A percentile compares a stretch with the other conserved stretches of the same genome.
Evolutionary conservation across 1,284 basidiomycete species (phyloP).

Genomic region (Exobasidium rhododendri): DNA sequence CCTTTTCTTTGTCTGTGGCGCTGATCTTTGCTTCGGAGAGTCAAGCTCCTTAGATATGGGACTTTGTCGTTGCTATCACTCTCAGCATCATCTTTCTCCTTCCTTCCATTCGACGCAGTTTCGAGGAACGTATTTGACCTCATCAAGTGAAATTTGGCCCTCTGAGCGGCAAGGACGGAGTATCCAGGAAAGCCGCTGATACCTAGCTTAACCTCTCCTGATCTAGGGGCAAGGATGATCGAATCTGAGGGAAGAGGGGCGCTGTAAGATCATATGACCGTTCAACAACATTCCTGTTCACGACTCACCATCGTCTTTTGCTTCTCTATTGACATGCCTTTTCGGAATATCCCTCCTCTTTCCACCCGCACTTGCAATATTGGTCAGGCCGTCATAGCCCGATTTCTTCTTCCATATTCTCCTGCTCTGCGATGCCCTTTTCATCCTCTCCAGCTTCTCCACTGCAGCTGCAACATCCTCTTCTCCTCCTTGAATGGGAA

Average conservation of each 20-base stretch:
- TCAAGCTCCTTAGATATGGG: not conserved
- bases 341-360: not conserved
- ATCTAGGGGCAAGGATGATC: slow-evolving; percentile 1
- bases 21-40: too few relatives aligned
- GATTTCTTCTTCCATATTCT: slow-evolving; percentile 3
- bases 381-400: slow-evolving; percentile 4
- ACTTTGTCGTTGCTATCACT: not conserved
- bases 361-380: not conserved
- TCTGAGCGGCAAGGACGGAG: slow-evolving; percentile 26
- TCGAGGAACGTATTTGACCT: slow-evolving; percentile 4
- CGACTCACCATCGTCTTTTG: slow-evolving; percentile 5
- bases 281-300: not conserved
- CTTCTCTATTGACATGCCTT: not conserved
- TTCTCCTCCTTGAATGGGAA: not conserved
- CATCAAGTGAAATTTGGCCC: slow-evolving; percentile 1
- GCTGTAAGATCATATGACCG: not conserved
- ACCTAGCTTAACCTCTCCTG: slow-evolving; percentile 35
- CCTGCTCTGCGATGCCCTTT: not conserved
- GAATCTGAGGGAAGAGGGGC: not conserved
- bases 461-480: slow-evolving; percentile 6
- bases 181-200: slow-evolving; percentile 28
- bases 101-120: not conserved
- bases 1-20: not conserved
- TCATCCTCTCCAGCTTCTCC: slow-evolving; percentile 14
- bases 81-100: not conserved